Base-by-base conservation (phyloP, 2,329 filamentous ascomycete species). In the Graphilbum sp. region DNA sequence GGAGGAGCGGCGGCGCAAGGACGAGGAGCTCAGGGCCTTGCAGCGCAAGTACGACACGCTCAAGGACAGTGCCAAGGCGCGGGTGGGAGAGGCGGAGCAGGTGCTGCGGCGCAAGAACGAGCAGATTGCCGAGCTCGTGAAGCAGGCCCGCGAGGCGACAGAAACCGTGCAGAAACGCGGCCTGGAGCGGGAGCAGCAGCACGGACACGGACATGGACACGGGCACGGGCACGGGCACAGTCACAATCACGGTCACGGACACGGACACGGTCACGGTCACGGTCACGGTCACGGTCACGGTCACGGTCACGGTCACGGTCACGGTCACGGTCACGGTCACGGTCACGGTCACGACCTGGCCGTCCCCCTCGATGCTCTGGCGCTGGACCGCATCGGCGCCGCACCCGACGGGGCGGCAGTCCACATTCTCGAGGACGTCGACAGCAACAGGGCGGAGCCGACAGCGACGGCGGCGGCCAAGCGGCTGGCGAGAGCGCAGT, bases 61-160 rank as follows among this genome's bases (percentile, higher is more conserved):
- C 27, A 68, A 69, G 43, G 60, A 64, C 24, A 62, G 70, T 34
- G 64, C 67, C 16, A 67, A 73, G 43, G 52, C 60, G 6, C 64
- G 64, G 29, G 65, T 70, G n/a, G 55, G 59, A 9, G 71, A 77
- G 42, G 68, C 67, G 4, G 63, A 67, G 46, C 60, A 64, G 15
- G 67, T 75, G 3, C 46, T 76, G 33, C 61, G 67, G 38, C 65
- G 64, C 44, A 70, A 72, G 39, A 69, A 75, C 41, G 58, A 62
- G 30, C 71, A 71, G 51, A 72, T 75, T 42, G 55, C 62, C 9
- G 61, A 67, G 32, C 60, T 77, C 8, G 51, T 67, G 64, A 45
- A 16, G 12, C 15, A 32, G 30, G 7, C 16, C n/a, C 4, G n/a
- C 30, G 21, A 40, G 18, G 21, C 37, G 17, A n/a, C 27, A 1